These are phyloP conservation scores for Singerocomus inundabilis DNA, from an alignment of 1,284 basidiomycete species.

Conservation along the genomic window DNA sequence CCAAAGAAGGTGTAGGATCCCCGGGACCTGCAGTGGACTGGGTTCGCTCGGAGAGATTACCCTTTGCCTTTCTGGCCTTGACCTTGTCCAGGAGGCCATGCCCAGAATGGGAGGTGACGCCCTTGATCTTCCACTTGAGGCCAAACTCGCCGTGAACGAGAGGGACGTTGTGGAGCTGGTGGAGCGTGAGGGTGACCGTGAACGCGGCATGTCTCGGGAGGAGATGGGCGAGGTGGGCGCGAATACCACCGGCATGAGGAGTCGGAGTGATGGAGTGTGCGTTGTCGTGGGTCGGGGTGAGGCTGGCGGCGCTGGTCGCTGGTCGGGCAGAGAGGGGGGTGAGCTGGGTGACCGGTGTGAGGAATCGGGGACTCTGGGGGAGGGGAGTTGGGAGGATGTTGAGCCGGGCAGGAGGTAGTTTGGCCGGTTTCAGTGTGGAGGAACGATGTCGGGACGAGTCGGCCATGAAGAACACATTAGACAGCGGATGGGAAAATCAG, in stretches of 20 bases:
- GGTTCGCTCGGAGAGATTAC: slow-evolving; percentile 31
- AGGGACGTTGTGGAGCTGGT: slow-evolving; percentile 75
- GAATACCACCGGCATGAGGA: slow-evolving; percentile 15
- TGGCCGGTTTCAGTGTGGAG: slow-evolving; percentile 21
- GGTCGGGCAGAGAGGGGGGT: background rate
- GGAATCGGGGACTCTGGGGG: background rate
- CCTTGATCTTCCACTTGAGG: slow-evolving; percentile 74
- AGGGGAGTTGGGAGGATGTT: background rate
- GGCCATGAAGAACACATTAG: slow-evolving; percentile 6
- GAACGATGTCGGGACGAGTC: slow-evolving; percentile 25
- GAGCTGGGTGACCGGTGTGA: background rate
- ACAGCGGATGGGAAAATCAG: too few species aligned
- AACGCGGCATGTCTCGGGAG: slow-evolving; percentile 52
- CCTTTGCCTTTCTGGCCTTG: slow-evolving; percentile 37
- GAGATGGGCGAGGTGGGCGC: slow-evolving; percentile 32
- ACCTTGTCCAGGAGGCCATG: slow-evolving; percentile 38
- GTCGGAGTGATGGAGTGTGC: background rate
- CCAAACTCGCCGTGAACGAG: slow-evolving; percentile 74
- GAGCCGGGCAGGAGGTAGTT: slow-evolving; percentile 11
- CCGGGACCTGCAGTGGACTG: background rate
- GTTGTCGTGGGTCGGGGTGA: background rate
- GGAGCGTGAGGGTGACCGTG: slow-evolving; percentile 61
- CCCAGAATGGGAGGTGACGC: slow-evolving; percentile 47
- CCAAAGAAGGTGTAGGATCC: background rate
- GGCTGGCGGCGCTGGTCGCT: background rate